Evolutionary conservation across 2,329 filamentous ascomycete species (phyloP).

Genomic region (Dactylellina cionopaga): DNA sequence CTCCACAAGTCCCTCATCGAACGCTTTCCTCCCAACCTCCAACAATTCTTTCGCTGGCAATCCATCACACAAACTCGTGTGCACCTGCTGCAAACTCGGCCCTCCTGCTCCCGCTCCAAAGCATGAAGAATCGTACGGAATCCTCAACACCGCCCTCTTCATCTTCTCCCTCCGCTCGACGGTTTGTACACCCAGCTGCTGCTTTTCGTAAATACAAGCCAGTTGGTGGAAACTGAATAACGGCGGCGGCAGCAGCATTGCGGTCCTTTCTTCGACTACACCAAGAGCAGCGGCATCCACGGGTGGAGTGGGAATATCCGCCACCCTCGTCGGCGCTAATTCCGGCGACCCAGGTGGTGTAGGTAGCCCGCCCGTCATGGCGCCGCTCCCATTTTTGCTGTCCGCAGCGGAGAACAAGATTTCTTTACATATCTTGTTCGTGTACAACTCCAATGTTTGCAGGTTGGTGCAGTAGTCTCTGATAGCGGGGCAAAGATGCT

Average conservation of each 20-base stretch:
- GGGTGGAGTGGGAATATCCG: slow-evolving; percentile 26
- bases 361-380: slow-evolving; percentile 41
- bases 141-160: slow-evolving; percentile 23
- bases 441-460: slow-evolving; percentile 29
- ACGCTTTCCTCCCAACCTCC: slow-evolving; percentile 32
- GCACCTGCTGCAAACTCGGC: slow-evolving; percentile 37
- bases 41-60: slow-evolving; percentile 27
- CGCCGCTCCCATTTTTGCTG: slow-evolving; percentile 12
- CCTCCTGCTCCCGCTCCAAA: slow-evolving; percentile 22
- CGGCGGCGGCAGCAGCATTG: slow-evolving; percentile 23
- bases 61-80: slow-evolving; percentile 34
- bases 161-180: slow-evolving; percentile 14
- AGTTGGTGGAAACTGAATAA: slow-evolving; percentile 4
- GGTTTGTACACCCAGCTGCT: not conserved
- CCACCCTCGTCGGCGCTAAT: slow-evolving; percentile 15
- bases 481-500: slow-evolving; percentile 41
- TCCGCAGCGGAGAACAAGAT: slow-evolving; percentile 3
- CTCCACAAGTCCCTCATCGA: slow-evolving; percentile 31
- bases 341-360: slow-evolving; percentile 44
- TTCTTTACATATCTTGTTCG: slow-evolving; percentile 47
- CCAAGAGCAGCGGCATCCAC: not conserved
- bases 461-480: slow-evolving; percentile 22
- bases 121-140: slow-evolving; percentile 46
- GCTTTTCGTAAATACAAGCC: not conserved
- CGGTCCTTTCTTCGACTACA: not conserved